Base-by-base conservation (phyloP, 352 stramenopile genomes). In the Aphanomyces euteiches region DNA sequence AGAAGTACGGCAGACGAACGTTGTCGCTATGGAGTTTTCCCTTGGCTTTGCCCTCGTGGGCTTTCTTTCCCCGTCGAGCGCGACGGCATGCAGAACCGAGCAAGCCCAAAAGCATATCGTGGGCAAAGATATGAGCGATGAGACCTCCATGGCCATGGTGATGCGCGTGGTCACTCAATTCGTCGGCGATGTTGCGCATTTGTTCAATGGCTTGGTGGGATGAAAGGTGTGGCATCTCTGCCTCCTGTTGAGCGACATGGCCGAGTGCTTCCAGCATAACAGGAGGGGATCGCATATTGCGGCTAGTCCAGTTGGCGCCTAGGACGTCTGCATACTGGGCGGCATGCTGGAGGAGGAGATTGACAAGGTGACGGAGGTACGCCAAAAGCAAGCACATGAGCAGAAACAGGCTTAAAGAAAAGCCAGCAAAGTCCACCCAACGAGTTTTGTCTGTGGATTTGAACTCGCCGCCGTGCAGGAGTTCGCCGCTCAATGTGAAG, bases 1-100 rank as follows among this genome's bases (percentile, higher is more conserved):
- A 89, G 56, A 89, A 90, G 66, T 77, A 84, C 36, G 64, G 28
- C 73, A 77, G 47, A 80, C 73, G 2, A 70, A 66, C 28, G 76
- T 71, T 10, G n/a, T 36, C 21, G 65, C 7, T 47, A 19, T 50
- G 36, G 12, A 70, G 47, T 3, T 70, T 70, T 39, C 15, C 47
- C 38, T 41, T 48, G 39, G 53, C 47, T 19, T 47, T 47, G 17
- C 47, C 61, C n/a, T 10, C 7, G 43, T 28, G 39, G 43, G n/a
- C 3, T 7, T 40, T 41, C 3, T 19, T 8, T 15, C 47, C 21
- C 5, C 60, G 43, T 12, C 15, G 12, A 15, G 56, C 10, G 8
- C 64, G 64, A 7, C 54, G 48, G 37, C 17, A 41, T 7, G n/a
- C 47, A 5, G 64, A 61, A 17, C 50, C 7, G 12, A 70, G 15